phyloP scores from a whole-genome alignment of 305 asterid genomes.

The Solanum aculeatissimum region DNA sequence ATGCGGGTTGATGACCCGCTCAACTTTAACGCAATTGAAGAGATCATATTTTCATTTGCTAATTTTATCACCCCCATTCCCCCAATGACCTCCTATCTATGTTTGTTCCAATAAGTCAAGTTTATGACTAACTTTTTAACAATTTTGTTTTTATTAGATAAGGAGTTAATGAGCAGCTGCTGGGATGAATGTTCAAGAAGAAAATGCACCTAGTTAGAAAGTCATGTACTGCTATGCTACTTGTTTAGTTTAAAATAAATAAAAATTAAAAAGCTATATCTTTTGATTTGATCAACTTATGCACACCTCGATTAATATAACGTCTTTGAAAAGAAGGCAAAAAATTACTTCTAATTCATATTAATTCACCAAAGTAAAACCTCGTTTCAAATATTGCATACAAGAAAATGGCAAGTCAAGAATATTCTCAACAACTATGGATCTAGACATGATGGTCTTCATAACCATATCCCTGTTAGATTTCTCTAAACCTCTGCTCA shows the following conservation, averaged over 20 bases:
- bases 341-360: neutral
- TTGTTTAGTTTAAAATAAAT: neutral
- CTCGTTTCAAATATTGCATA: conserved; percentile 46
- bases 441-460: conserved; percentile 28
- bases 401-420: conserved; percentile 58
- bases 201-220: neutral
- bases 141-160: neutral
- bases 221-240: neutral
- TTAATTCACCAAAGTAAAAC: conserved; percentile 38
- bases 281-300: neutral
- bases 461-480: conserved; percentile 19
- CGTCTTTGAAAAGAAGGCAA: neutral
- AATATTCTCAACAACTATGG: conserved; percentile 44
- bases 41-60: neutral
- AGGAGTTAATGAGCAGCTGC: neutral
- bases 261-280: neutral
- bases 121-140: neutral
- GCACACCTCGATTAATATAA: neutral
- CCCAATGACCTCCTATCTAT: neutral
- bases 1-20: rapidly evolving
- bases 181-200: neutral
- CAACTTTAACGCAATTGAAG: neutral
- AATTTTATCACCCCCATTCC: neutral
- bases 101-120: neutral
- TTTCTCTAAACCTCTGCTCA: conserved; percentile 44